These are phyloP conservation scores for Penicillium parvum DNA, from an alignment of 495 filamentous ascomycete genomes.

Conservation along the genomic window DNA sequence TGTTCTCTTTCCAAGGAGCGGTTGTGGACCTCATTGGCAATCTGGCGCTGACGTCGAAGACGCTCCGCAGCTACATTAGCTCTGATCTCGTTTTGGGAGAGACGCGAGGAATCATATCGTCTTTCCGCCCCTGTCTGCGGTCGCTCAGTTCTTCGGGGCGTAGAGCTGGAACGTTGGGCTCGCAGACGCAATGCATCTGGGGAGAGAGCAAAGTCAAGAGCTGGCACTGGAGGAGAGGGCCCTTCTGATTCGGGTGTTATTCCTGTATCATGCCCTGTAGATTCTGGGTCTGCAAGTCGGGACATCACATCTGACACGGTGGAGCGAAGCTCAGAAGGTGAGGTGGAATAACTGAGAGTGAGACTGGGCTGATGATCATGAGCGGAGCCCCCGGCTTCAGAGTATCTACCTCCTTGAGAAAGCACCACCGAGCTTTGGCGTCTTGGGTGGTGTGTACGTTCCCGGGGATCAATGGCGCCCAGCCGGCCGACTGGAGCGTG, in stretches of 20 bases:
- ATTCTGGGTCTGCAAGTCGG: constrained; percentile 13
- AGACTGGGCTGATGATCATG: constrained; percentile 34
- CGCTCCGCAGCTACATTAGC: constrained; percentile 41
- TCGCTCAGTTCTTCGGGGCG: constrained; percentile 28
- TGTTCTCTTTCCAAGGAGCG: constrained; percentile 31
- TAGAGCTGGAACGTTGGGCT: constrained; percentile 33
- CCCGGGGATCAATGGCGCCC: constrained; percentile 21
- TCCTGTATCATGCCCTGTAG: constrained; percentile 9
- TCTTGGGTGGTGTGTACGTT: constrained; percentile 32
- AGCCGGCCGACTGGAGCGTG: too few species aligned
- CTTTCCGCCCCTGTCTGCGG: constrained; percentile 23
- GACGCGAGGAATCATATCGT: constrained; percentile 28
- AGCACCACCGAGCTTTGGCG: constrained; percentile 45
- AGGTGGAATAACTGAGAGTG: constrained; percentile 37
- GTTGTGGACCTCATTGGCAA: constrained; percentile 34
- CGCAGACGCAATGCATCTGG: constrained; percentile 23
- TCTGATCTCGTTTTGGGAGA: constrained; percentile 33
- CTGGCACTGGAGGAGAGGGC: constrained; percentile 14
- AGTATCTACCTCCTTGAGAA: constrained; percentile 30
- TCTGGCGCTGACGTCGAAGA: constrained; percentile 39
- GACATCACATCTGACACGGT: constrained; percentile 17
- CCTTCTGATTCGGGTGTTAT: neutral
- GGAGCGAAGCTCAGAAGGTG: constrained; percentile 32
- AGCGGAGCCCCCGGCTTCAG: constrained; percentile 18
- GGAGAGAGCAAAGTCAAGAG: constrained; percentile 3